These are phyloP conservation scores for Picea abies DNA, from an alignment of 83 land plant genomes.

Conservation along the genomic window DNA sequence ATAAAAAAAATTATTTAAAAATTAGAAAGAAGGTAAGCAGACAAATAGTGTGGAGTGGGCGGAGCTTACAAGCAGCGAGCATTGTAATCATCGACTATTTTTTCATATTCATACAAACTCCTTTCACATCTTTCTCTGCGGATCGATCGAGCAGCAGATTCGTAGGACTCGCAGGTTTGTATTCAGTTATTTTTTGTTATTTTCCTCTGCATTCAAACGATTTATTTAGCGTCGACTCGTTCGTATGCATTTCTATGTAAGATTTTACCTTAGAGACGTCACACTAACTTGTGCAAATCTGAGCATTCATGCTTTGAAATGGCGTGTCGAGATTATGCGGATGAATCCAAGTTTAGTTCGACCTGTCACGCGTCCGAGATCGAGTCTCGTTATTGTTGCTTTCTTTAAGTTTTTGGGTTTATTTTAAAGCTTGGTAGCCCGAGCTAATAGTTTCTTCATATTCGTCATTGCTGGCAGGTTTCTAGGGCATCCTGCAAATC, in stretches of 20 bases:
- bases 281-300: not conserved
- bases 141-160: not conserved
- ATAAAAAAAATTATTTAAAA: not conserved
- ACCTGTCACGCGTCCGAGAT: no score
- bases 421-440: not conserved
- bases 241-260: not conserved
- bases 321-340: no score
- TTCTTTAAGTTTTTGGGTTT: not conserved
- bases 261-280: not conserved
- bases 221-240: not conserved
- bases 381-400: not conserved
- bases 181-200: no score
- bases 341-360: no score
- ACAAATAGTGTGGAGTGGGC: constrained; percentile 5
- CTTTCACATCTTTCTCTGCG: not conserved
- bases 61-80: not conserved
- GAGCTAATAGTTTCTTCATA: not conserved
- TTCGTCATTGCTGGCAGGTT: not conserved
- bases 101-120: not conserved
- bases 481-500: constrained; percentile 12
- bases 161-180: not conserved
- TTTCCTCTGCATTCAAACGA: not conserved
- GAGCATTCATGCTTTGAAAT: not conserved
- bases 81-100: not conserved
- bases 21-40: not conserved